These are phyloP conservation scores for Suillus weaverae DNA, from an alignment of 768 basidiomycete species.

Conservation along the genomic window DNA sequence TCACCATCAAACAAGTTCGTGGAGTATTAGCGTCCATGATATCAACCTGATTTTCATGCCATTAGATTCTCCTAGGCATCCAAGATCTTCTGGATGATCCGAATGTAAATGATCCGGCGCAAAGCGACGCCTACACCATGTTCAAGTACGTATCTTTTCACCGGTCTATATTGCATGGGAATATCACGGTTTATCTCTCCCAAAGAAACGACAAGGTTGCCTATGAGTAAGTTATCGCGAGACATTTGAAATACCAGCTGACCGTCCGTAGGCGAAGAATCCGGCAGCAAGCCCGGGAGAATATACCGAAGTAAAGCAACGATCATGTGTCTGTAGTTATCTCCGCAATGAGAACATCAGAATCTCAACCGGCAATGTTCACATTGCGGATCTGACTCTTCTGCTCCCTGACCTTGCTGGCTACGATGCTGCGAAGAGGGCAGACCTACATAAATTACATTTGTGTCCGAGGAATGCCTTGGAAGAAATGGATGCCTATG, in stretches of 20 bases:
- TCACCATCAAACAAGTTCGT: conserved; percentile 95
- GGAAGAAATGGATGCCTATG: conserved; percentile 91
- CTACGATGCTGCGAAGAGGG: conserved; percentile 98
- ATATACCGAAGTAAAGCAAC: conserved; percentile 69
- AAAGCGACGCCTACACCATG: conserved; percentile 98
- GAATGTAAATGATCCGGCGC: conserved; percentile 96
- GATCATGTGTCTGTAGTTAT: neutral
- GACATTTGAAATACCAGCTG: neutral
- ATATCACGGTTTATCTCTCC: conserved; percentile 11
- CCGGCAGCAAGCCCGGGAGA: conserved; percentile 84
- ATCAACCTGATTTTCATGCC: neutral
- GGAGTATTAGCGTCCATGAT: neutral
- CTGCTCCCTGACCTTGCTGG: conserved; percentile 90
- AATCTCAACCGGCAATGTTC: conserved; percentile 66
- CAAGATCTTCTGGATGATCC: conserved; percentile 96
- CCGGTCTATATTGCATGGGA: neutral
- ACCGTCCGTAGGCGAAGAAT: conserved; percentile 66
- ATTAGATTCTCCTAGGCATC: conserved; percentile 89
- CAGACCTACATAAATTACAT: conserved; percentile 91
- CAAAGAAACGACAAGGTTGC: conserved; percentile 88
- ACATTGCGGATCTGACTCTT: conserved; percentile 84
- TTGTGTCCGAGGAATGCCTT: conserved; percentile 96
- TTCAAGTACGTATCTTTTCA: conserved; percentile 75
- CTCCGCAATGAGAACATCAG: conserved; percentile 22
- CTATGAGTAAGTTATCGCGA: conserved; percentile 71